Evolutionary conservation across 2,329 filamentous ascomycete species (phyloP), one percentile per base, ranked within the genome.

Genomic region (Alternaria ethzedia): DNA sequence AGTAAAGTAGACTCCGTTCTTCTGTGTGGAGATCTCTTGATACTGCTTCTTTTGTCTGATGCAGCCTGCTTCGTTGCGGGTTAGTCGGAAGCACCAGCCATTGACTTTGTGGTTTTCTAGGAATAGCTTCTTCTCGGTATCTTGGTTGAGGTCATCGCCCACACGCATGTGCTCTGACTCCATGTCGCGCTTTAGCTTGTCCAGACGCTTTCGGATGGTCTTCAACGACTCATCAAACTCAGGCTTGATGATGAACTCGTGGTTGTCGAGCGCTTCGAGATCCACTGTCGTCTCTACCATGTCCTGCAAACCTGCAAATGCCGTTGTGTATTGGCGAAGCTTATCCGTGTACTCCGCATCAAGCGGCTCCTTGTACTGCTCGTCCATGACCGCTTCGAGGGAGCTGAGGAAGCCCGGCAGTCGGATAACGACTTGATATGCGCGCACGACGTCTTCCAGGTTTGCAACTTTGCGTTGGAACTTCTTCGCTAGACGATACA

Each of bases 241-340:
- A 1, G 96, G 92, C 81, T 98, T 99, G 86, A 99, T 99, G 73
- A 97, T 95, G 82, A 96, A 99, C 78, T 99, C 96, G 76, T 99
- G 96, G 70, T 96, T 94, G 74, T 99, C 95, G 11, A 99, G 87
- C 3, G 96, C 96, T 61, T 97, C 93, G 0, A 99, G 87, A 75
- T 99, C 96, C 13, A 99, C 94, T 0, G 96, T 99, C 2, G 96
- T 97, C 83, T 99, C 96, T 0, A 99, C 96, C 93, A 99, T 97
- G 78, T 99, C 96, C 75, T 95, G 92, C 11, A 99, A 85, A 77
- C 94, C 97, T 25, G 87, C 90, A 54, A 99, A 86, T 74, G 90
- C 92, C 74, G 93, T 89, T 6, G 90, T 91, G 64, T 93, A 88
- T 64, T 91, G 88, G 9, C 80, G 79, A 43, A 99, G 83, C 77